A percentile compares a stretch with the other conserved stretches of the same genome.
phyloP scores from a whole-genome alignment of 83 land plant genomes.

The Diphasiastrum complanatum region DNA sequence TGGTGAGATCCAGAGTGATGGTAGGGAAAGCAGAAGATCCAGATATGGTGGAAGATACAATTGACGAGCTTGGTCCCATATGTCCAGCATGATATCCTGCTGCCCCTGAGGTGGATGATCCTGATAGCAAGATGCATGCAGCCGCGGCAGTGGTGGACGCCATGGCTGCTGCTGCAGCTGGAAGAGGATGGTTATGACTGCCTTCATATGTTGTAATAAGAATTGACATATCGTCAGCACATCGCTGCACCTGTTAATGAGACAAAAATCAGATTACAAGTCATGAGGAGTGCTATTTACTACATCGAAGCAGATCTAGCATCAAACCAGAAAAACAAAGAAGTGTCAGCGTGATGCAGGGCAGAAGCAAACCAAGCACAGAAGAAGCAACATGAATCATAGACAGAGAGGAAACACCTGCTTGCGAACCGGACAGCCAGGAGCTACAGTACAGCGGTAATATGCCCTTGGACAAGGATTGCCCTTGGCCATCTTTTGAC shows the following conservation, averaged over 20 bases:
- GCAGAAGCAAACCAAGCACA: too few species aligned
- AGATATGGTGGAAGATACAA: too few species aligned
- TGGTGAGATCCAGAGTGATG: too few species aligned
- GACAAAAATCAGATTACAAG: too few species aligned
- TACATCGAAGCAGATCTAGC: too few species aligned
- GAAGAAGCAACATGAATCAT: too few species aligned
- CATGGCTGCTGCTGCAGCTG: slow-evolving; percentile 8
- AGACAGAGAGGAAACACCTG: slow-evolving; percentile 28
- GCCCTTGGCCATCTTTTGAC: slow-evolving; percentile 62
- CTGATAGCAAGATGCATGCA: not conserved
- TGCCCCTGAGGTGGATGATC: not conserved
- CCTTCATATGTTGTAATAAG: slow-evolving; percentile 15
- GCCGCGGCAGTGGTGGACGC: slow-evolving; percentile 10
- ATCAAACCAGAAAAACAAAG: too few species aligned
- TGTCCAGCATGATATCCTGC: not conserved
- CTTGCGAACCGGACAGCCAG: slow-evolving; percentile 59
- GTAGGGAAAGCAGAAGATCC: too few species aligned
- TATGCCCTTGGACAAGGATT: slow-evolving; percentile 64
- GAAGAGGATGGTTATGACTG: slow-evolving; percentile 12
- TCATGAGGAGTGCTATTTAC: too few species aligned
- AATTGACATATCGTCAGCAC: slow-evolving; percentile 3
- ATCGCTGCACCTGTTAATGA: slow-evolving; percentile 13
- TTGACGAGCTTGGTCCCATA: too few species aligned
- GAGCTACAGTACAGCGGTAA: slow-evolving; percentile 55
- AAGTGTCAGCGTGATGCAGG: too few species aligned